Evolutionary conservation across 345 rosid genomes (phyloP).

Genomic region (Geranium brycei): DNA sequence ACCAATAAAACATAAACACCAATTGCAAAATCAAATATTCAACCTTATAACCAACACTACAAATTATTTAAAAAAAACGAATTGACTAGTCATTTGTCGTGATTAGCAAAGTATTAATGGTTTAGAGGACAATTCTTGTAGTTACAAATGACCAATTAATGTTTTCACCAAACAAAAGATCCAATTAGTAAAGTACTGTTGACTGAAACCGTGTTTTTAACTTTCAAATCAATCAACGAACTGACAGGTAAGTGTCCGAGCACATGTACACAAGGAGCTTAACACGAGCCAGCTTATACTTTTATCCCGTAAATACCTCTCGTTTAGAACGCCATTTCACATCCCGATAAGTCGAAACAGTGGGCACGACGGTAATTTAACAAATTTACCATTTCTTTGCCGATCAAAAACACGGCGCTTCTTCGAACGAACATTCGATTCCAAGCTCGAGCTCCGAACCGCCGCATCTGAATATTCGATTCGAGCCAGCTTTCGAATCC

Average conservation of each 20-base stretch:
- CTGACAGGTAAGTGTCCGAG: background rate
- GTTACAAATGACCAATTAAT: too few relatives aligned
- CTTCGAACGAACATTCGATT: constrained; percentile 39
- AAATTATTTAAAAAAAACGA: too few relatives aligned
- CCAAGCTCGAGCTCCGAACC: constrained; percentile 26
- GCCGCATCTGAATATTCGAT: constrained; percentile 8
- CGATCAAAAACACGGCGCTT: constrained; percentile 69
- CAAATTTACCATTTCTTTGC: constrained; percentile 35
- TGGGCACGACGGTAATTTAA: constrained; percentile 35
- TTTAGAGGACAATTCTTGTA: too few relatives aligned
- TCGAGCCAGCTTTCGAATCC: background rate
- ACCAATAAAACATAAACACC: too few relatives aligned
- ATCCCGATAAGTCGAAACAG: constrained; percentile 1
- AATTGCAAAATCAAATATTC: too few relatives aligned
- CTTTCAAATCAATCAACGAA: background rate
- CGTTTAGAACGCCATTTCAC: background rate
- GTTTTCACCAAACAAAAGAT: too few relatives aligned
- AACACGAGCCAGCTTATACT: too few relatives aligned
- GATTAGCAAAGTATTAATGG: too few relatives aligned
- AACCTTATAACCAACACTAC: too few relatives aligned
- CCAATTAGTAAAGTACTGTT: too few relatives aligned
- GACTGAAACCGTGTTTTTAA: too few relatives aligned
- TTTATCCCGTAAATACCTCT: constrained; percentile 18
- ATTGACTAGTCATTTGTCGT: too few relatives aligned
- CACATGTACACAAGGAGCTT: constrained; percentile 8